phyloP scores from a whole-genome alignment of 768 basidiomycete species.

The Psilocybe cubensis region DNA sequence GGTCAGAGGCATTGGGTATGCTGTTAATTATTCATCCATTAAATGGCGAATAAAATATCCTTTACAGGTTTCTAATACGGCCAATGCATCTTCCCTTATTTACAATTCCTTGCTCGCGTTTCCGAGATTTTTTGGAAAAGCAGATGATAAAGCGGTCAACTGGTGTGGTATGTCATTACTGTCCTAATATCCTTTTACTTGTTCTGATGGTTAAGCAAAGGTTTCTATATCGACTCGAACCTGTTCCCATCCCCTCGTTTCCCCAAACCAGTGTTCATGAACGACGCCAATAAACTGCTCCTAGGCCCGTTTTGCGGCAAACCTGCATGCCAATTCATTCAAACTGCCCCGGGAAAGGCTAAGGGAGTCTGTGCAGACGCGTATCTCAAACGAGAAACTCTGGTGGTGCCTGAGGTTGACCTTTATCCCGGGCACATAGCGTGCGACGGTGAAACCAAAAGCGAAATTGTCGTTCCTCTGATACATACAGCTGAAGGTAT shows the following conservation, averaged over 20 bases:
- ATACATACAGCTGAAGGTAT: conserved; percentile 38
- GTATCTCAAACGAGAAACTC: conserved; percentile 55
- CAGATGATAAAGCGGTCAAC: conserved; percentile 73
- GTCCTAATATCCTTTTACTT: not conserved
- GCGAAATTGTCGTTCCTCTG: conserved; percentile 89
- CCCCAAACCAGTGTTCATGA: conserved; percentile 16
- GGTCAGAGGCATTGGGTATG: conserved; percentile 81
- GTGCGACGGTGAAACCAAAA: conserved; percentile 89
- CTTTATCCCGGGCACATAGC: conserved; percentile 92
- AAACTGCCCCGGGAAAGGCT: conserved; percentile 50
- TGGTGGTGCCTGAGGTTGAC: conserved; percentile 81
- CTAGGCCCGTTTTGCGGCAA: conserved; percentile 90
- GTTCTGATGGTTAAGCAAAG: conserved; percentile 40
- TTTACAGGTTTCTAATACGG: conserved; percentile 78
- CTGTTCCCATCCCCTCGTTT: conserved; percentile 58
- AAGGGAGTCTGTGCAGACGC: conserved; percentile 90
- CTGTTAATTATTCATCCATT: not conserved
- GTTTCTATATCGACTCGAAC: conserved; percentile 80
- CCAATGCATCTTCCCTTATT: conserved; percentile 82
- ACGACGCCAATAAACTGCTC: conserved; percentile 46
- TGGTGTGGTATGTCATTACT: conserved; percentile 86
- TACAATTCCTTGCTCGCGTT: conserved; percentile 80
- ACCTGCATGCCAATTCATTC: conserved; percentile 89
- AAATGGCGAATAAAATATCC: too few relatives aligned
- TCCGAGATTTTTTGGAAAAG: conserved; percentile 60